These are phyloP conservation scores for Waltergamsia citrina DNA, from an alignment of 2,329 filamentous ascomycete species.

Conservation along the genomic window DNA sequence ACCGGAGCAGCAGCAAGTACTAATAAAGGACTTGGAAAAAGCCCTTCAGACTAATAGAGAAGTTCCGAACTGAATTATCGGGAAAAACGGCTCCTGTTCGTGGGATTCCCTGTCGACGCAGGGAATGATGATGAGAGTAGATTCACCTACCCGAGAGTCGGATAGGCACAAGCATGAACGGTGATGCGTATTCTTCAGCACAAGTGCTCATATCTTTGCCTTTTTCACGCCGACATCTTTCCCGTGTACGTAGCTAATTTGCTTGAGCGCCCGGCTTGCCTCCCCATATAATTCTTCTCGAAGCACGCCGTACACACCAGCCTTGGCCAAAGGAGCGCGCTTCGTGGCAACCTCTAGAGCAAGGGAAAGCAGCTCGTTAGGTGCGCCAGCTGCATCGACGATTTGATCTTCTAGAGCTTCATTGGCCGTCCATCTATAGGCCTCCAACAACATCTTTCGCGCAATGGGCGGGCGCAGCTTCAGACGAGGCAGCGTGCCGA, in stretches of 20 bases:
- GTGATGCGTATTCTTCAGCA: no score
- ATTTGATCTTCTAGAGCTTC: neutral
- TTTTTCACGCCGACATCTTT: neutral
- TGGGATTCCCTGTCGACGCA: no score
- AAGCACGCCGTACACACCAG: neutral
- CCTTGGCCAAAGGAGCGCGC: neutral
- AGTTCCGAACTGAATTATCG: no score
- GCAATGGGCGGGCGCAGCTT: neutral
- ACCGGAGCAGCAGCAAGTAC: no score
- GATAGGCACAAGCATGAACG: no score
- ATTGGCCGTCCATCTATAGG: neutral
- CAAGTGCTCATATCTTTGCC: no score
- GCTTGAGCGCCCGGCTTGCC: neutral
- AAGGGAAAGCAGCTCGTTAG: neutral
- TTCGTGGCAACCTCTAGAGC: neutral
- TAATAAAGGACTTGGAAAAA: no score
- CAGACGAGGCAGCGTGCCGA: neutral
- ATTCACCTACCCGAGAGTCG: no score
- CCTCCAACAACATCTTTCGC: neutral
- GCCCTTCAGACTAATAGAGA: no score
- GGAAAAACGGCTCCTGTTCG: no score
- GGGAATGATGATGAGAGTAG: no score
- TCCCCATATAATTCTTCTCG: neutral
- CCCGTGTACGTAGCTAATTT: neutral
- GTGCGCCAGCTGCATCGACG: neutral